Conservation (phyloP, 140 eudicot genomes). For the Flaveria floridana region DNA sequence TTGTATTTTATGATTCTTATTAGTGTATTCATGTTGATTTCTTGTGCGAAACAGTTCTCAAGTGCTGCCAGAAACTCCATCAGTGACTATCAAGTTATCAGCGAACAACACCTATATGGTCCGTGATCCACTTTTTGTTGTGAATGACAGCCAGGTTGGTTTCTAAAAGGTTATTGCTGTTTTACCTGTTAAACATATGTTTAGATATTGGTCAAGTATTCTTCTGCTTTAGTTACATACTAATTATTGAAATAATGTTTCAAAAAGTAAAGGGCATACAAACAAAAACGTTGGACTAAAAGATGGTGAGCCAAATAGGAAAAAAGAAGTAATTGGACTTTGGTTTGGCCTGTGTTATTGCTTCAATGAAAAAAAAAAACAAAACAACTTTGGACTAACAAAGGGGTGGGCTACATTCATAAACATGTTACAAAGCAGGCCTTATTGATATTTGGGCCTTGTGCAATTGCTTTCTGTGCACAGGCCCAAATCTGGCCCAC, state of each 20-base stretch:
- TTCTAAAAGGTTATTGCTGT: neutral
- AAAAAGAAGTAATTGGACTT: neutral
- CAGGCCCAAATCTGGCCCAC: neutral
- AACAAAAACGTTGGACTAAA: neutral
- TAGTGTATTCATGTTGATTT: conserved; percentile 8
- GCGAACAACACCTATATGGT: conserved; percentile 63
- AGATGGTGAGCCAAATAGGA: neutral
- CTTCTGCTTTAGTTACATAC: neutral
- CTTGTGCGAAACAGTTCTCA: conserved; percentile 46
- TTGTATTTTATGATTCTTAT: conserved; percentile 1
- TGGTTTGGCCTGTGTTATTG: too few relatives aligned
- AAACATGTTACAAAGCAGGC: conserved; percentile 1
- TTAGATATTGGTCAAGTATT: neutral
- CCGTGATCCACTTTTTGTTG: conserved; percentile 57
- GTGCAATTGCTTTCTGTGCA: conserved; percentile 3
- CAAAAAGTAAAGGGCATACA: neutral
- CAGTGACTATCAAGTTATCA: conserved; percentile 55
- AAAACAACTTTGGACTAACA: too few relatives aligned
- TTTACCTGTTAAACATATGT: neutral
- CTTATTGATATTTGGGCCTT: conserved; percentile 3
- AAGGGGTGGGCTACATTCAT: conserved; percentile 4
- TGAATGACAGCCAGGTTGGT: conserved; percentile 67
- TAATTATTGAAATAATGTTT: conserved; percentile 15
- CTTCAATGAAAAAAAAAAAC: too few relatives aligned
- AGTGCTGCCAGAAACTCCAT: conserved; percentile 51